Base-by-base conservation (phyloP, 1,284 basidiomycete species). In the Neonothopanus nambi region DNA sequence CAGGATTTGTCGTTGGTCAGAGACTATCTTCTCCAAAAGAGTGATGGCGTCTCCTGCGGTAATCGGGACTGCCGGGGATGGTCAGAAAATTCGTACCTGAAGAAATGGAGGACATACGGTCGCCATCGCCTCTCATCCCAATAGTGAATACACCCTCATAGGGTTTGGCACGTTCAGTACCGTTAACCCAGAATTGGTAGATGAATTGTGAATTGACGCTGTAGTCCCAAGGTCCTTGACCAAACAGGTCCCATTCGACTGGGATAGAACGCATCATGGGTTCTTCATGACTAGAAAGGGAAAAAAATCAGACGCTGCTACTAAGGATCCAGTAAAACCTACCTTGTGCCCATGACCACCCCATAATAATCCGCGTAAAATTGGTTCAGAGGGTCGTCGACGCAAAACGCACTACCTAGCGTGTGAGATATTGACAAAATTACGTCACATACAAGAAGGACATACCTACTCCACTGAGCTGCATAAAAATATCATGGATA, bases 321-420 rank as follows among this genome's bases (percentile, higher is more conserved):
- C 24, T 13, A 5, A 24, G 11, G n/a, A 39, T 12, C 7, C 33
- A 2, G 11, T 23, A 33, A 15, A 33, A 60, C n/a, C n/a, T 48
- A 74, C 78, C 77, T 81, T 12, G 82, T 85, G 35, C 78, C 85
- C 82, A 88, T 89, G 21, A 84, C 85, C 47, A 89, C 76, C 20
- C 87, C 87, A 67, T 82, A 87, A 52, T 72, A 74, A 58, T 89
- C 80, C 0, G 87, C 88, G 9, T 84, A 69, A 21, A 73, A 72
- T 61, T 85, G 84, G 59, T 89, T 90, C 21, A 77, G 73, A 1
- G 75, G 62, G 56, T 89, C 87, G 58, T 90, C 87, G 17, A 86
- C 71, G 17, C 73, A 79, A 60, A 91, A 91, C 35, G 84, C 82
- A 55, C 82, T 85, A 37, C 57, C 62, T 50, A 52, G 41, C 36